Evolutionary conservation across 2,329 filamentous ascomycete species (phyloP), one percentile per base, ranked within the genome.

Genomic region (Volutella citrinella): DNA sequence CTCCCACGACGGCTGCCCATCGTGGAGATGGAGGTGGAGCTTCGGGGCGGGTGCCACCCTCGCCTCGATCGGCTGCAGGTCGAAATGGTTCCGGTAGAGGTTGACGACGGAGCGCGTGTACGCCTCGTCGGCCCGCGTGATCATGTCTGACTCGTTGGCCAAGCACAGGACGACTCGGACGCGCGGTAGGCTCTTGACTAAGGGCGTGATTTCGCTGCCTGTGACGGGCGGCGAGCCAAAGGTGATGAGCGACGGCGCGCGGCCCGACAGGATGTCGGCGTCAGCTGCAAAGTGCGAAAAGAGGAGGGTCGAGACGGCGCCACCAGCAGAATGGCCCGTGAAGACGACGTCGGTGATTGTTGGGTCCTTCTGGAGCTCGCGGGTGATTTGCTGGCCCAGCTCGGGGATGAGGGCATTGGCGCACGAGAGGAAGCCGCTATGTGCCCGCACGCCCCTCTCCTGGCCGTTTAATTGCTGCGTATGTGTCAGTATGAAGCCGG

Each of bases 291-390:
- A 34, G 19, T 47, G 30, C 1, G 51, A 22, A 17, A 53, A 48
- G 0, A 43, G 3, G 10, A 53, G 42, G 1, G 48, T 39, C 6
- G 48, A 37, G 12, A 53, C 50, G 1, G 50, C 42, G 11, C 50
- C 50, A 6, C 50, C 50, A 0, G 50, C 50, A 0, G 50, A 53
- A 14, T 53, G 50, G 5, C 50, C 50, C 0, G 50, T 51, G 15
- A 53, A 50, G 5, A 46, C 32, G 10, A 53, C 13, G 1, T 44
- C 29, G 1, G 17, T 27, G 2, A 50, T 15, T 2, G 6, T 12
- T 3, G 9, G 1, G 14, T 50, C 42, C 0, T 8, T 17, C 10
- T 35, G 20, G 0, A 43, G 9, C 11, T 50, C 42, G 3, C 36
- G 34, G 8, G 12, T n/a, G 3, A 50, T 41, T 5, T 48, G 36